Base-by-base conservation (phyloP, 2,329 filamentous ascomycete genomes). In the Tolypocladium guangdongense region DNA sequence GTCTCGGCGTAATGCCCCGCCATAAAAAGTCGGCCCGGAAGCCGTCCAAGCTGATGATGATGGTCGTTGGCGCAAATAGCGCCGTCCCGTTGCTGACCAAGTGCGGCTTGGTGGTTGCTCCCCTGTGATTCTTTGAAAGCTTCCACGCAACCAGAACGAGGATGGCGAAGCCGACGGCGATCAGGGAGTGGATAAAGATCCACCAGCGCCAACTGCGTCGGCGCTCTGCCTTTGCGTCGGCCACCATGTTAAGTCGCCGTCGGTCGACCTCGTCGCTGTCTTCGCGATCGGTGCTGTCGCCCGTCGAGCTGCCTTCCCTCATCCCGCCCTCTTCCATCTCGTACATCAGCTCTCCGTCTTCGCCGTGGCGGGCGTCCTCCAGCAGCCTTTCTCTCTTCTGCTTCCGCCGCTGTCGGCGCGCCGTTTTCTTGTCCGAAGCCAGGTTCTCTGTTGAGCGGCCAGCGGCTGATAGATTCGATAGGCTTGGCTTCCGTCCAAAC, bases 21-120 rank as follows among this genome's bases (percentile, higher is more conserved):
- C 87, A 81, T 41, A 99, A 75, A 64, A 96, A 97, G 66, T 97
- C 93, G 22, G 93, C 92, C 18, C 93, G 86, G 73, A 99, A 97
- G 4, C 93, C 93, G 69, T 99, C 93, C 20, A 99, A 78, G 47
- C 91, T 96, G 65, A 99, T 88, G 52, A 97, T 77, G 55, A 99
- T 87, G 2, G 93, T 96, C 0, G 93, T 99, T 1, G 91, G 90
- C 11, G 84, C 86, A 66, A 97, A 99, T 5, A 89, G 73, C 2
- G 90, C 87, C 0, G 90, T 95, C 52, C 93, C 93, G 67, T 99
- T 99, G 73, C 78, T 85, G 56, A 79, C 63, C 24, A 80, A 60
- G 32, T 57, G 60, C 48, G 68, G 65, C 45, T 66, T 62, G 16
- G 56, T 53, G 20, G 58, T 56, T 1, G 58, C 59, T 16, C 62